Evolutionary conservation across 345 rosid genomes (phyloP), one percentile per base, ranked within the genome.

Genomic region (Triadica sebifera): DNA sequence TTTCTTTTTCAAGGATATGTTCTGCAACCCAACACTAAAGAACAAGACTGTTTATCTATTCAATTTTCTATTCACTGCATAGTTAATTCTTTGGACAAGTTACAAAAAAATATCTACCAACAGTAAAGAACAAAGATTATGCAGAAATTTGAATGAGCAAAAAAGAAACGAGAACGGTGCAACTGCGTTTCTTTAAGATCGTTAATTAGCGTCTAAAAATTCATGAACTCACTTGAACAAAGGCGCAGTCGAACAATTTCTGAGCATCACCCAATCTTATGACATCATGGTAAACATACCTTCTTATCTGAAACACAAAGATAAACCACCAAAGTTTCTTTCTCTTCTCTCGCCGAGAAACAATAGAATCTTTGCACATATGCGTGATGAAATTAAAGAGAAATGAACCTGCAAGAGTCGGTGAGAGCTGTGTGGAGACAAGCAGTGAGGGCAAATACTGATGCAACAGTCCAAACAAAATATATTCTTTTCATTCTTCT

Each of bases 261-360:
- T 87, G 85, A 64, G 90, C 90, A 67, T 91, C 98, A 2, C 78
- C 90, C 55, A 94, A 51, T 65, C 91, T 84, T 50, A 94, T 64
- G 55, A 94, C 98, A 70, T 94, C 98, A 17, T 87, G 80, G 50
- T 94, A 94, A 25, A 94, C 94, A 73, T 94, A 94, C 75, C 98
- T 88, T 73, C 98, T 87, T 74, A 94, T 86, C 97, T 94, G 90
- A 56, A 77, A 79, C 67, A 75, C 6, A 67, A 9, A 15, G 41
- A 65, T 3, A 1, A 20, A 57, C 39, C 1, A 19, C 65, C 3
- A 22, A 17, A 8, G 34, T 17, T 47, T 3, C 15, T 9, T 39
- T 65, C 49, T 25, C 10, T 65, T 19, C 4, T 12, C 1, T 50
- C 9, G 13, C 12, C 2, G 6, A n/a, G 4, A 16, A 12, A 9